Evolutionary conservation across 495 filamentous ascomycete genomes (phyloP), one percentile per base, ranked within the genome.

Genomic region (Neurospora sp.): DNA sequence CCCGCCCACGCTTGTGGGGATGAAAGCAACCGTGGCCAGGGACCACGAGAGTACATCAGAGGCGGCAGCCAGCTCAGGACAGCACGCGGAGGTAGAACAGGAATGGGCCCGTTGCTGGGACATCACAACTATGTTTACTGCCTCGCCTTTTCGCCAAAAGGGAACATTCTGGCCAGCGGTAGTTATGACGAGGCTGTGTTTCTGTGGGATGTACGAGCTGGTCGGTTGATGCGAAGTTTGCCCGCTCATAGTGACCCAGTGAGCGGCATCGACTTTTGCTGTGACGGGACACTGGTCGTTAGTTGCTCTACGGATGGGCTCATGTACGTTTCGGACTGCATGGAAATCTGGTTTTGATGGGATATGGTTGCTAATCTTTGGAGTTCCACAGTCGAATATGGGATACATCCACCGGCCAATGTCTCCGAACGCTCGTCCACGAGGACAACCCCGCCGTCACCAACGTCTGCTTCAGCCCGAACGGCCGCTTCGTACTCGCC

Each of bases 171-270:
- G 20, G 96, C 92, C 44, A 94, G 92, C 72, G 96, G 96, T 20
- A 95, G 92, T 76, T 98, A 97, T 81, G 96, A 98, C 76, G 96
- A 99, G 84, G 96, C 96, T 9, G 92, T 99, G 0, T 96, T 97
- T 75, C 82, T 98, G 35, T 99, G 96, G 96, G 96, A 98, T 81
- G 92, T 98, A 3, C 88, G 96, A 0, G 90, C 93, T 0, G 93
- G 92, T 4, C 83, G 89, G 37, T 83, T 93, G 68, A 95, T 99
- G 94, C 88, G 93, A 69, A 94, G 92, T 69, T 86, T 98, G 59
- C 96, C 96, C 4, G 96, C 96, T 12, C 96, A 99, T 76, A 94
- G 92, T 38, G 96, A 99, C 81, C 96, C 96, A 0, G 94, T 99
- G 17, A 89, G 90, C 69, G 95, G 96, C 3, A 94, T 99, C 17